Conservation (phyloP, 2,329 filamentous ascomycete genomes). For the Penicillium sp. region DNA sequence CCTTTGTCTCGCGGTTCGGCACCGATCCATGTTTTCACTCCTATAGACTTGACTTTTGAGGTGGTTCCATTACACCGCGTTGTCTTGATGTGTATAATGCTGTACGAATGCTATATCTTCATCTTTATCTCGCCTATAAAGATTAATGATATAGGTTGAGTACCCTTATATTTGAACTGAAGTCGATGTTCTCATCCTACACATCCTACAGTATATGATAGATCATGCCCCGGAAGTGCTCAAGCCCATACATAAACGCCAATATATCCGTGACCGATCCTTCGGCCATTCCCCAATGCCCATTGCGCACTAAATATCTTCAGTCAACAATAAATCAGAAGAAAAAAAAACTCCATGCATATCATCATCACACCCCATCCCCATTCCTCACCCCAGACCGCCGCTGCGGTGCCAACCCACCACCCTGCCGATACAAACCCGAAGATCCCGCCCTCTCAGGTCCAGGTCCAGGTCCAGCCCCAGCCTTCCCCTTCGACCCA, state of each 20-base stretch:
- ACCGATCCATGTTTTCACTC: neutral
- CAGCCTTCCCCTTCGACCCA: slow-evolving; percentile 27
- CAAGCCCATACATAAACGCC: neutral
- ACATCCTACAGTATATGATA: neutral
- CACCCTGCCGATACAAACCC: neutral
- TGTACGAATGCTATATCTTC: slow-evolving; percentile 1
- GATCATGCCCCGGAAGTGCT: neutral
- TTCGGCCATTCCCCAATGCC: neutral
- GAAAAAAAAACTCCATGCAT: neutral
- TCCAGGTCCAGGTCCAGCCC: neutral
- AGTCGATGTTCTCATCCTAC: neutral
- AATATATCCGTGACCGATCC: neutral
- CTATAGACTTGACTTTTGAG: neutral
- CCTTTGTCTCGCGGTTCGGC: neutral
- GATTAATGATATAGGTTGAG: neutral
- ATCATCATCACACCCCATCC: neutral
- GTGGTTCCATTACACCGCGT: neutral
- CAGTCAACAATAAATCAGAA: neutral
- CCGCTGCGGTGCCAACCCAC: neutral
- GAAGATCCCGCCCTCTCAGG: neutral
- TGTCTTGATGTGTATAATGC: neutral
- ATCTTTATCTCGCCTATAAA: neutral
- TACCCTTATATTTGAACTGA: neutral
- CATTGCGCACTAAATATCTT: neutral
- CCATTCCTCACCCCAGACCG: neutral